These are phyloP conservation scores for Mucor mucedo DNA, from an alignment of 371 early-diverging fungal species.

Conservation along the genomic window DNA sequence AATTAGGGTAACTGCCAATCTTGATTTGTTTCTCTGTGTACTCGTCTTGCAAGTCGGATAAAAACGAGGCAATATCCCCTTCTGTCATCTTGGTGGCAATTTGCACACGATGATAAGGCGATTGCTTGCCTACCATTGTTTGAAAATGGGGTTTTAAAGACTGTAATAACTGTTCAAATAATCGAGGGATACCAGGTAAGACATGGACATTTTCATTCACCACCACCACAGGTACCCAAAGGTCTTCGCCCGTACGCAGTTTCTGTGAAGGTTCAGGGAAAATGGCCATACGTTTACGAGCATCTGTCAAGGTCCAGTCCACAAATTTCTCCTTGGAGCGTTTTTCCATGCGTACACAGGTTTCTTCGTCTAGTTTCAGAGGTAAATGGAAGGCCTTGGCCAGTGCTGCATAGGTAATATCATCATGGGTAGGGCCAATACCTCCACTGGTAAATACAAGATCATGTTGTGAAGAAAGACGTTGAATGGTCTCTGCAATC, in stretches of 20 bases:
- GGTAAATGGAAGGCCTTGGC: constrained; percentile 62
- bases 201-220: constrained; percentile 71
- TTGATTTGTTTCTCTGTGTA: constrained; percentile 50
- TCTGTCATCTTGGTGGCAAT: constrained; percentile 62
- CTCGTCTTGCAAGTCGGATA: constrained; percentile 53
- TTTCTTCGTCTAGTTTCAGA: constrained; percentile 59
- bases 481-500: constrained; percentile 59
- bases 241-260: constrained; percentile 43
- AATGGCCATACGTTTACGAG: constrained; percentile 72
- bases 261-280: constrained; percentile 59
- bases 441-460: constrained; percentile 79
- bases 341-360: constrained; percentile 61
- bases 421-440: constrained; percentile 76
- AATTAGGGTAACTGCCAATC: constrained; percentile 75
- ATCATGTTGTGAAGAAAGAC: constrained; percentile 57
- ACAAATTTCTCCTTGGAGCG: constrained; percentile 16
- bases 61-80: constrained; percentile 58
- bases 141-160: constrained; percentile 40
- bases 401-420: constrained; percentile 74
- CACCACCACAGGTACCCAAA: constrained; percentile 78
- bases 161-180: constrained; percentile 61
- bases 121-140: constrained; percentile 18
- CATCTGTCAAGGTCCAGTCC: constrained; percentile 48
- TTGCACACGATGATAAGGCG: constrained; percentile 52
- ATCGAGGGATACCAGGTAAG: constrained; percentile 73